phyloP scores from a whole-genome alignment of 2,329 filamentous ascomycete genomes.

The Domatiomyces catenatus region DNA sequence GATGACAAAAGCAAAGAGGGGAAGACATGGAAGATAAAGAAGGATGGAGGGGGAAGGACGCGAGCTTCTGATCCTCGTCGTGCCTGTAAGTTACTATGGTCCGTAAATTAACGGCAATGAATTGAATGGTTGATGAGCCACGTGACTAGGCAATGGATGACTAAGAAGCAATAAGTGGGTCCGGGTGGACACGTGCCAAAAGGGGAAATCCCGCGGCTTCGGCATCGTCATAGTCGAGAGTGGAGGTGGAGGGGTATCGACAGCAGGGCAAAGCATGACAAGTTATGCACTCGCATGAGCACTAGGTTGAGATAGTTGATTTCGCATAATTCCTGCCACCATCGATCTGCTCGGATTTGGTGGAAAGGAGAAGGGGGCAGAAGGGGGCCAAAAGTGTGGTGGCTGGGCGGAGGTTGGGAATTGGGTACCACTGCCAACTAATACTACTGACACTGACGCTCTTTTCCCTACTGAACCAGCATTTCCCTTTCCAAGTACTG shows the following conservation, averaged over 20 bases:
- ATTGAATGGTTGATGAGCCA: no score
- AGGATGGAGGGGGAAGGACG: not conserved
- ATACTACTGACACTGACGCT: not conserved
- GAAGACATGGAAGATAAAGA: not conserved
- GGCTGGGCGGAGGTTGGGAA: not conserved
- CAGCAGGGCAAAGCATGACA: no score
- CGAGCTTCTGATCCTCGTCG: not conserved
- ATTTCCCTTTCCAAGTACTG: not conserved
- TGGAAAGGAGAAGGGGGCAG: not conserved
- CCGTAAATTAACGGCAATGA: no score
- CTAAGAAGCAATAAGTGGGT: no score
- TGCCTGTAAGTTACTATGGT: no score
- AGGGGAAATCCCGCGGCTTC: no score
- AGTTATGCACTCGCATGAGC: no score
- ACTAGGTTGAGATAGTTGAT: not conserved
- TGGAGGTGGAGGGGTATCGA: no score
- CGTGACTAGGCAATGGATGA: not conserved
- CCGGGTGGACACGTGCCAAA: no score
- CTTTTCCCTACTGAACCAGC: not conserved
- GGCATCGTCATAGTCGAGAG: no score
- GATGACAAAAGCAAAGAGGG: not conserved
- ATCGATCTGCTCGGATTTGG: not conserved
- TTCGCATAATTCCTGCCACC: not conserved
- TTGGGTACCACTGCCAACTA: not conserved
- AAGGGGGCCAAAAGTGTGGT: not conserved